Conservation (phyloP, 176 grass and related monocot genomes). For the Miscanthus lutarioriparius region DNA sequence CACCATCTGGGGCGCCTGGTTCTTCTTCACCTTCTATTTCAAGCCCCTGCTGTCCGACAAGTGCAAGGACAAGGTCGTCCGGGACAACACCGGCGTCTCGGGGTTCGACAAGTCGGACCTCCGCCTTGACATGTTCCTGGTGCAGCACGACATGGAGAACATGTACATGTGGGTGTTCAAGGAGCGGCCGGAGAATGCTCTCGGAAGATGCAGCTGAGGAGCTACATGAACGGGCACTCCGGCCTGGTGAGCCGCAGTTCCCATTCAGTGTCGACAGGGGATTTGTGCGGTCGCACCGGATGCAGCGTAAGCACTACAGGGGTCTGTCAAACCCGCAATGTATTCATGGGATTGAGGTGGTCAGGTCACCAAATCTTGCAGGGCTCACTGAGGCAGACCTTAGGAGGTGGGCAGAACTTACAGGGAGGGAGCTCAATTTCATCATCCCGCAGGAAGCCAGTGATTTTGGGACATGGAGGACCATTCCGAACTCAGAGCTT, state of each 20-base stretch:
- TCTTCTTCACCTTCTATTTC: slow-evolving; percentile 99
- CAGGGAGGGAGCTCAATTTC: slow-evolving; percentile 88
- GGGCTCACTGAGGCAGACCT: slow-evolving; percentile 67
- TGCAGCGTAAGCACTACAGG: slow-evolving; percentile 97
- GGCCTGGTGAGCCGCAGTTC: slow-evolving; percentile 84
- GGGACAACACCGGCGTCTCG: slow-evolving; percentile 48
- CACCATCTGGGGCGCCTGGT: slow-evolving; percentile 99
- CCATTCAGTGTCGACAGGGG: slow-evolving; percentile 82
- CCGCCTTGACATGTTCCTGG: slow-evolving; percentile 81
- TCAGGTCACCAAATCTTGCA: slow-evolving; percentile 64
- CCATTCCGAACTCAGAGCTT: slow-evolving; percentile 70
- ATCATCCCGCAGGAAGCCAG: slow-evolving; percentile 76
- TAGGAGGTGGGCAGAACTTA: slow-evolving; percentile 90
- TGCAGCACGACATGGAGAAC: slow-evolving; percentile 99
- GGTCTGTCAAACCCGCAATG: slow-evolving; percentile 97
- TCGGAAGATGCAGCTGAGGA: slow-evolving; percentile 98
- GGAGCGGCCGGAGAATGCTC: slow-evolving; percentile 88
- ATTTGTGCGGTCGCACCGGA: slow-evolving; percentile 91
- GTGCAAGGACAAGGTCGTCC: slow-evolving; percentile 69
- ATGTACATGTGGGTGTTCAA: slow-evolving; percentile 99
- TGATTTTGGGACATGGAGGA: slow-evolving; percentile 96
- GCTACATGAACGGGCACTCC: slow-evolving; percentile 98
- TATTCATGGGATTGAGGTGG: slow-evolving; percentile 93
- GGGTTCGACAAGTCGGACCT: slow-evolving; percentile 88
- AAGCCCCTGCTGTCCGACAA: slow-evolving; percentile 83